Percentiles rank a stretch among this genome's conserved stretches.
These are phyloP conservation scores for Naganishia sp. DNA, from an alignment of 1,284 basidiomycete genomes.

Conservation along the genomic window DNA sequence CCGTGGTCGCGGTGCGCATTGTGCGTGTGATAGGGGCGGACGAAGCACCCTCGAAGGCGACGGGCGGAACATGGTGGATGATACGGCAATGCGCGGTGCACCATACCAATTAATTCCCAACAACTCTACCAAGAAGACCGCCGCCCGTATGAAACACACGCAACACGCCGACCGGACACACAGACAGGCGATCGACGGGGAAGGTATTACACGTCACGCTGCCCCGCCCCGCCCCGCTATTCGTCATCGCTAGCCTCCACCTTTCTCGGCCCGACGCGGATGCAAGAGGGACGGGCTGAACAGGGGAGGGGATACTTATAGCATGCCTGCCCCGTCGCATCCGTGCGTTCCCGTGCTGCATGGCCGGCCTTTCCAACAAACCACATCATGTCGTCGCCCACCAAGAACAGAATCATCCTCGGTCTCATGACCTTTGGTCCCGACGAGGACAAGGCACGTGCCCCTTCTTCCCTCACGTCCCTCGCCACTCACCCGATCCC, in stretches of 20 bases:
- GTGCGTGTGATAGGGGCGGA: not conserved
- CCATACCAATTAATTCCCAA: too few species aligned
- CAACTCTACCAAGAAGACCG: too few species aligned
- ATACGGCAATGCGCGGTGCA: too few species aligned
- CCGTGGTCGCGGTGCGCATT: not conserved
- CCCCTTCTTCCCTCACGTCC: not conserved
- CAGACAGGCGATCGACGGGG: not conserved
- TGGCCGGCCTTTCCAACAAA: not conserved
- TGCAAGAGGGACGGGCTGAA: too few species aligned
- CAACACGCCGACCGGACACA: not conserved
- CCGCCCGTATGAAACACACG: too few species aligned
- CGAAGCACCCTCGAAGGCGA: not conserved
- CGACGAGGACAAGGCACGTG: conserved; percentile 34
- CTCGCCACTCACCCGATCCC: not conserved
- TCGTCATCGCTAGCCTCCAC: too few species aligned
- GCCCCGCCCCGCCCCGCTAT: too few species aligned
- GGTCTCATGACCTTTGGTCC: conserved; percentile 46
- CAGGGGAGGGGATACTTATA: too few species aligned
- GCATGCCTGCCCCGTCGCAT: too few species aligned
- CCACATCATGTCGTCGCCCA: conserved; percentile 24
- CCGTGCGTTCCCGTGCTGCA: too few species aligned
- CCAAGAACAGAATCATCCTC: conserved; percentile 33
- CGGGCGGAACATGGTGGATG: conserved; percentile 5
- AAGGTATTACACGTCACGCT: not conserved
- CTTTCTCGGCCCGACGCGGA: too few species aligned